Evolutionary conservation across 495 filamentous ascomycete genomes (phyloP), one percentile per base, ranked within the genome.

Genomic region (Penicillium mononematosum): DNA sequence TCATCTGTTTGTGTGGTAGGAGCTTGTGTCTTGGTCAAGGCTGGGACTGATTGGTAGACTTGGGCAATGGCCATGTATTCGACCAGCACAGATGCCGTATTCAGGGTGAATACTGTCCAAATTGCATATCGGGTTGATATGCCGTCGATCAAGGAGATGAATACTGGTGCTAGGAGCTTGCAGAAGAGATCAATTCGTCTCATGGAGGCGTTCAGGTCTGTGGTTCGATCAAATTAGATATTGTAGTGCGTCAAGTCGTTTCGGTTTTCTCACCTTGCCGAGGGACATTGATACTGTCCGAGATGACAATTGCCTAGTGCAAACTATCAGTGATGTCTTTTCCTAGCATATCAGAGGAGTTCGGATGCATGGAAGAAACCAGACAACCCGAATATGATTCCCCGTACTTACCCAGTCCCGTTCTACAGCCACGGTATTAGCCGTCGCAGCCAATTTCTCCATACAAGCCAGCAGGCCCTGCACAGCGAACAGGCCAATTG

Each of bases 151-250:
- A 78, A 45, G 5, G 85, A 80, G 22, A 88, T 81, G 20, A 78
- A 67, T 0, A 88, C 65, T 0, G 88, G 88, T 0, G 81, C 86
- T 8, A 85, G 43, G 7, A 90, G 78, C 64, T 91, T 91, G 75
- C 88, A 90, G 41, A 84, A 69, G 12, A 91, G 74, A 62, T 91
- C 88, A 50, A 91, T 89, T 1, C 86, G 78, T 31, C 88, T 76
- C 83, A 90, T 89, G 2, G 76, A 76, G 1, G 86, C 76, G 63
- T 88, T 89, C 7, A 88, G 50, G 12, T 73, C 67, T 70, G 60
- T 9, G 0, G 1, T n/a, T 9, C 24, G 16, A 38, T 38, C 14
- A 8, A 4, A 7, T 39, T 39, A 39, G 36, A 39, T 17, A 17
- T 39, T 9, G 36, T 17, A 17, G 36, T 17, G 36, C n/a, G 8